Evolutionary conservation across 2,329 filamentous ascomycete genomes (phyloP).

Genomic region (Fonsecaea erecta): DNA sequence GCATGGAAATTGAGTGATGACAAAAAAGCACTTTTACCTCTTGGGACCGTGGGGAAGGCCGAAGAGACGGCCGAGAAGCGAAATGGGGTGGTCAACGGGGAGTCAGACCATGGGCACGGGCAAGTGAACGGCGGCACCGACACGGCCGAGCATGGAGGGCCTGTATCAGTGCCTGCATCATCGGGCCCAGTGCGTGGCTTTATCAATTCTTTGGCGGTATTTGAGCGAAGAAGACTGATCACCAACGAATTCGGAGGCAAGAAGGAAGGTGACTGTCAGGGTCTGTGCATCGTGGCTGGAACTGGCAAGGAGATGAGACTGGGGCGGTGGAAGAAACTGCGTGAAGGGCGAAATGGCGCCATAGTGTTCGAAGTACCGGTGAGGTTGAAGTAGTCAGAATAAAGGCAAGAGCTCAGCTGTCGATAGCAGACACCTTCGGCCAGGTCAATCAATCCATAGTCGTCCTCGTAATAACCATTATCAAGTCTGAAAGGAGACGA

Average conservation of each 20-base stretch:
- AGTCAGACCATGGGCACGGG: conserved; percentile 6
- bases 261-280: conserved; percentile 55
- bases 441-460: too few species aligned
- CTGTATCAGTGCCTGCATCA: conserved; percentile 35
- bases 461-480: neutral
- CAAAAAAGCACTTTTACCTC: conserved; percentile 73
- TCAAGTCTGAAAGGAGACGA: neutral
- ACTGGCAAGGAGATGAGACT: conserved; percentile 85
- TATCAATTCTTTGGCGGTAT: conserved; percentile 85
- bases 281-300: conserved; percentile 82
- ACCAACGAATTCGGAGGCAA: conserved; percentile 50
- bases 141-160: conserved; percentile 6
- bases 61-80: conserved; percentile 21
- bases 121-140: conserved; percentile 26
- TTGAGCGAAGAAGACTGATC: conserved; percentile 79
- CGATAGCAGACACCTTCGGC: neutral
- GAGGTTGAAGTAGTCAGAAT: conserved; percentile 6
- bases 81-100: conserved; percentile 19
- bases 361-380: conserved; percentile 81
- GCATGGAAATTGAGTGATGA: conserved; percentile 85
- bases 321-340: conserved; percentile 74
- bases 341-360: conserved; percentile 75
- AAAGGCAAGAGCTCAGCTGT: neutral
- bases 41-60: conserved; percentile 68
- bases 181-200: conserved; percentile 59